Base-by-base conservation (phyloP, 2,329 filamentous ascomycete species). In the Drechslera avenae region DNA sequence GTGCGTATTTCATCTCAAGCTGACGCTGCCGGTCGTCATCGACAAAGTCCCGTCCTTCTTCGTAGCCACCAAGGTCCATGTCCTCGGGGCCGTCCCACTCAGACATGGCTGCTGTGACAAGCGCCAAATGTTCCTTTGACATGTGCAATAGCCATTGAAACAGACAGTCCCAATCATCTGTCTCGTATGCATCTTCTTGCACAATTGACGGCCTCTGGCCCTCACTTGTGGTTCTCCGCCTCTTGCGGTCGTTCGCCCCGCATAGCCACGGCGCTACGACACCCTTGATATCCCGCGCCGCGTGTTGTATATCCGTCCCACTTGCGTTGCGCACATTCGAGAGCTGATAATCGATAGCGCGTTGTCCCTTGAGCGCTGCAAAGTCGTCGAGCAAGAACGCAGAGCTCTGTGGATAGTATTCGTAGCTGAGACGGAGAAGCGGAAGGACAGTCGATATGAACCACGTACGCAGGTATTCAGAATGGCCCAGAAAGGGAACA, bases 81-180 rank as follows among this genome's bases (percentile, higher is more conserved):
- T 92, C 89, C 5, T 77, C 77, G 0, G 88, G 87, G 0, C 89
- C 89, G 61, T 87, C 84, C 89, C 89, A 93, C 57, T 88, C 82
- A 53, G 86, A 81, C 28, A 91, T 76, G 6, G 82, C 85, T 40
- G 79, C 78, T 26, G 86, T 78, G n/a, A 84, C 82, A n/a, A 85
- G 76, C 19, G 72, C 75, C 80, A 90, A 88, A 13, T 84, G 81
- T 16, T 76, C 77, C 3, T 78, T 76, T 1, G 88, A 85, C 53
- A 85, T 83, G 2, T 75, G 66, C 12, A 82, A 77, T 32, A 93
- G 78, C 88, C 88, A 92, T 46, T 81, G 77, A 44, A 89, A 83
- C 3, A 87, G 78, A 56, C 83, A 79, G 55, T 90, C 85, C 88
- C 88, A 92, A 6, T 85, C 87, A 34, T 77, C 62, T 16, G 43